Conservation (phyloP, 2,329 filamentous ascomycete genomes). For the Eurotiales sp. region DNA sequence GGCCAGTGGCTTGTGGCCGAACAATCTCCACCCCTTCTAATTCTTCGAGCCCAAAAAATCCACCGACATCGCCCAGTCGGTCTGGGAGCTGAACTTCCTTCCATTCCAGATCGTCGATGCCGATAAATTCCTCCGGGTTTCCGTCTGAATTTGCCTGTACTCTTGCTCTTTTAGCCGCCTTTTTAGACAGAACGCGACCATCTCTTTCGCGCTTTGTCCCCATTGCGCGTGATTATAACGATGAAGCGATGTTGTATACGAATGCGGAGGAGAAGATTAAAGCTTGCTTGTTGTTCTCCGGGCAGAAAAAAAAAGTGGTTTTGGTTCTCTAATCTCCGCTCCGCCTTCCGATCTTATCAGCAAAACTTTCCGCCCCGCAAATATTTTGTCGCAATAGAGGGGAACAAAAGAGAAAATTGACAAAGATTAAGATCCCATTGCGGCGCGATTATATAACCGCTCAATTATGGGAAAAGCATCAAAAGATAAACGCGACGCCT, state of each 20-base stretch:
- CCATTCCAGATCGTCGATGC: conserved; percentile 57
- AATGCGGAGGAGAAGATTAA: conserved; percentile 27
- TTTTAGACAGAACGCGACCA: conserved; percentile 23
- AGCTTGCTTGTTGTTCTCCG: conserved; percentile 22
- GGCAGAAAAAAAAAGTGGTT: conserved; percentile 30
- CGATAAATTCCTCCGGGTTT: conserved; percentile 28
- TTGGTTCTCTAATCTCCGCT: conserved; percentile 8
- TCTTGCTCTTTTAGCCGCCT: conserved; percentile 36
- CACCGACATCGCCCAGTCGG: conserved; percentile 81
- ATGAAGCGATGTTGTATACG: not conserved
- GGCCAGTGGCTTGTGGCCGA: conserved; percentile 54
- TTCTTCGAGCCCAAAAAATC: conserved; percentile 88
- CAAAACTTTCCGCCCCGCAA: conserved; percentile 11
- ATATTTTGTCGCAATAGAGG: not conserved
- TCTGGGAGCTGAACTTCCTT: conserved; percentile 66
- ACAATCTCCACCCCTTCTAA: conserved; percentile 88
- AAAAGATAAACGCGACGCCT: conserved; percentile 97
- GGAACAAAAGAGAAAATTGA: not conserved
- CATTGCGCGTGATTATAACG: too few relatives aligned
- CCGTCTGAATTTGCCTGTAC: conserved; percentile 17
- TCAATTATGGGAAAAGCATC: conserved; percentile 87
- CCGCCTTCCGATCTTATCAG: conserved; percentile 13
- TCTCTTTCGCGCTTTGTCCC: conserved; percentile 36
- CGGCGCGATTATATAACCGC: not conserved
- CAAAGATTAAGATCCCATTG: not conserved